Conservation (phyloP, 2,329 filamentous ascomycete genomes). For the Thermothelomyces thermophilus region DNA sequence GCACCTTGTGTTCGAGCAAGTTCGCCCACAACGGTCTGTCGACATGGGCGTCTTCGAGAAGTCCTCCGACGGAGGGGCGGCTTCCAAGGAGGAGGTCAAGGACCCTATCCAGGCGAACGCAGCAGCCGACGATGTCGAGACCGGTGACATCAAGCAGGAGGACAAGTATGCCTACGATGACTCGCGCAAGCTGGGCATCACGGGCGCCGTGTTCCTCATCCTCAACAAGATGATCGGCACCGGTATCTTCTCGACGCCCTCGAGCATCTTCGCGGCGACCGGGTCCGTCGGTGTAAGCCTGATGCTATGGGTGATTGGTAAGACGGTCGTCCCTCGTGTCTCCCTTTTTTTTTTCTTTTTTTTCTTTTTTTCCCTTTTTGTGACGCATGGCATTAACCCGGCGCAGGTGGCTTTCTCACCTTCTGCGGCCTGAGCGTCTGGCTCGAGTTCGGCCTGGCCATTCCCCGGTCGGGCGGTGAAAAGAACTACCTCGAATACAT, state of each 20-base stretch:
- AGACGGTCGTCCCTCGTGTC: background rate
- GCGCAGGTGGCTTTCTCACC: slow-evolving; percentile 39
- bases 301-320: slow-evolving; percentile 32
- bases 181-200: slow-evolving; percentile 23
- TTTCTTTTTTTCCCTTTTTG: no score
- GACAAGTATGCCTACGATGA: slow-evolving; percentile 23
- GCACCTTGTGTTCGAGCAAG: background rate
- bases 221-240: slow-evolving; percentile 30
- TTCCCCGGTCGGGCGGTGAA: slow-evolving; percentile 56
- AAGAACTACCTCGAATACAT: slow-evolving; percentile 62
- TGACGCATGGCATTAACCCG: background rate
- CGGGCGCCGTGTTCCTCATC: slow-evolving; percentile 24
- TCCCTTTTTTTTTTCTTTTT: background rate
- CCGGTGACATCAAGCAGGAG: slow-evolving; percentile 21
- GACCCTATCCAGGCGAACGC: slow-evolving; percentile 5
- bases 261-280: slow-evolving; percentile 45
- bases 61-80: slow-evolving; percentile 15
- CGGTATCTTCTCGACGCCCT: slow-evolving; percentile 47
- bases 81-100: slow-evolving; percentile 1
- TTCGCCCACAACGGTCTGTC: background rate
- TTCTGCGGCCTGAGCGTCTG: slow-evolving; percentile 55
- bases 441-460: slow-evolving; percentile 57
- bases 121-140: slow-evolving; percentile 5
- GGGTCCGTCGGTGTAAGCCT: slow-evolving; percentile 44
- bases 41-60: slow-evolving; percentile 19